These are phyloP conservation scores for Podospora didyma DNA, from an alignment of 495 filamentous ascomycete species.

Conservation along the genomic window DNA sequence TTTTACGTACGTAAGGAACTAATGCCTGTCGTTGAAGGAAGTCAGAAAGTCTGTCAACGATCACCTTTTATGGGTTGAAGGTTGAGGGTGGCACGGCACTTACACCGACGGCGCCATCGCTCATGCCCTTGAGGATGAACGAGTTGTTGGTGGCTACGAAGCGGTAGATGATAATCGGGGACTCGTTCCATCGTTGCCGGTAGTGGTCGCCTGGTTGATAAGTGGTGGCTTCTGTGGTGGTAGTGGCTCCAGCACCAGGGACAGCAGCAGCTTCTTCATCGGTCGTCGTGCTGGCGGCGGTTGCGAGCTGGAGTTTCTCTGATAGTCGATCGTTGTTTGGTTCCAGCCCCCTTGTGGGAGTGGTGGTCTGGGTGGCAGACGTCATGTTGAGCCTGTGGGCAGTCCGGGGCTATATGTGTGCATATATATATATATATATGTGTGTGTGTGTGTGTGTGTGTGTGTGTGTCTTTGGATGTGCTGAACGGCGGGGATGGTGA, in stretches of 20 bases:
- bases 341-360: too few relatives aligned
- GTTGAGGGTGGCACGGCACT: slow-evolving; percentile 31
- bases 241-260: not conserved
- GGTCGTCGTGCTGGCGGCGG: too few relatives aligned
- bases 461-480: too few relatives aligned
- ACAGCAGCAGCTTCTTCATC: too few relatives aligned
- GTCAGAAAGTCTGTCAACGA: not conserved
- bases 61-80: not conserved
- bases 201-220: not conserved
- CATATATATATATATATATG: too few relatives aligned
- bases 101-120: slow-evolving; percentile 78
- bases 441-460: too few relatives aligned
- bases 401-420: too few relatives aligned
- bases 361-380: too few relatives aligned
- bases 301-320: too few relatives aligned
- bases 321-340: too few relatives aligned
- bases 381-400: too few relatives aligned
- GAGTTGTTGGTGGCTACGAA: slow-evolving; percentile 63
- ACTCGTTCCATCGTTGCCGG: slow-evolving; percentile 65
- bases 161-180: slow-evolving; percentile 61
- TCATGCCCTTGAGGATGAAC: slow-evolving; percentile 77
- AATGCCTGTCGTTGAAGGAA: not conserved
- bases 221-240: not conserved
- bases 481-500: too few relatives aligned
- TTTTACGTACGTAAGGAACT: slow-evolving; percentile 4